Percentiles rank a stretch among this genome's conserved stretches.
phyloP scores from a whole-genome alignment of 495 filamentous ascomycete genomes.

The Neurospora sp. region DNA sequence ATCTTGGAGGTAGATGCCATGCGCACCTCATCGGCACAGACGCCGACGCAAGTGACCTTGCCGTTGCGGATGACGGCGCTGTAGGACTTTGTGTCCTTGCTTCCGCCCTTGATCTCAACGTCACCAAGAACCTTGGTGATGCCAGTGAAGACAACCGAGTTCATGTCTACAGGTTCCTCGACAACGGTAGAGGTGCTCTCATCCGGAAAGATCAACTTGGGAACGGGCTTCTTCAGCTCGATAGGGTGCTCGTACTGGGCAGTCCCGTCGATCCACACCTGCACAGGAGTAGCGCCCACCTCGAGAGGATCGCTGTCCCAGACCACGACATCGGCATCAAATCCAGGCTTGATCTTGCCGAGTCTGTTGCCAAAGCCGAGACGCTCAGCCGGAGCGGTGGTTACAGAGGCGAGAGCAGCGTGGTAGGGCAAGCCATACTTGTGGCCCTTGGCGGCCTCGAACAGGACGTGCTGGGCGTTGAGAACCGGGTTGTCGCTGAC shows the following conservation, averaged over 20 bases:
- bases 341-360: conserved; percentile 51
- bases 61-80: conserved; percentile 36
- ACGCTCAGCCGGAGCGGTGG: conserved; percentile 48
- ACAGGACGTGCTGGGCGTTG: conserved; percentile 41
- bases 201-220: conserved; percentile 14
- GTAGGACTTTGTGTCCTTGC: conserved; percentile 10
- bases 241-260: conserved; percentile 37
- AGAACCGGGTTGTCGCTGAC: conserved; percentile 42
- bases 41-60: conserved; percentile 39
- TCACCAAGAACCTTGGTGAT: conserved; percentile 32
- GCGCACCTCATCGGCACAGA: conserved; percentile 27
- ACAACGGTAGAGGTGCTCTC: conserved; percentile 19
- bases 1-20: conserved; percentile 17
- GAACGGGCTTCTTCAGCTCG: conserved; percentile 29
- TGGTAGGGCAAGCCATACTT: conserved; percentile 51
- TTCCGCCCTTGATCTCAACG: neutral
- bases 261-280: conserved; percentile 57
- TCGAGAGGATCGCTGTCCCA: conserved; percentile 57
- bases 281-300: conserved; percentile 48
- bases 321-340: conserved; percentile 56
- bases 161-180: conserved; percentile 23
- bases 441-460: conserved; percentile 52
- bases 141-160: conserved; percentile 39
- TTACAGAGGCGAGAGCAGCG: conserved; percentile 50
- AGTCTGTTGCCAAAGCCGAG: conserved; percentile 49